Percentiles rank a stretch among this genome's conserved stretches.
Conservation (phyloP, 1,284 basidiomycete genomes). For the Leccinum pallidistipes region DNA sequence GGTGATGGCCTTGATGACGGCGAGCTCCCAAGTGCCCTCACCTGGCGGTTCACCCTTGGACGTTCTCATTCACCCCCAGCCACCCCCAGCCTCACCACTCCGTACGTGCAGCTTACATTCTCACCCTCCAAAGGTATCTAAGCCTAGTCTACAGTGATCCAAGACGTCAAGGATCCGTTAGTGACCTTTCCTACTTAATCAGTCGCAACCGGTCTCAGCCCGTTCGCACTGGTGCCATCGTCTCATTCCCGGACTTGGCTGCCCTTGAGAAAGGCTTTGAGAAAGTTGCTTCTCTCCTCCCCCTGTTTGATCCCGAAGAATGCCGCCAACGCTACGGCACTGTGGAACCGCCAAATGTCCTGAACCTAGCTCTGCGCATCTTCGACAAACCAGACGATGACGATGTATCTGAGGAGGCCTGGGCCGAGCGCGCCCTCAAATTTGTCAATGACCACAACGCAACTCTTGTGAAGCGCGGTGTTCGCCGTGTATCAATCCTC, state of each 20-base stretch:
- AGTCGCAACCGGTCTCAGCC: conserved; percentile 82
- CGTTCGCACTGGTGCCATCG: conserved; percentile 84
- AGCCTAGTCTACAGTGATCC: conserved; percentile 33
- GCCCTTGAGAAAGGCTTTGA: conserved; percentile 75
- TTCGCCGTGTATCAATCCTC: conserved; percentile 91
- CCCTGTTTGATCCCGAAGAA: conserved; percentile 70
- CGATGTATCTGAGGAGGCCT: conserved; percentile 76
- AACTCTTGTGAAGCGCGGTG: conserved; percentile 72
- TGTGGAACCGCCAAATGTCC: conserved; percentile 82
- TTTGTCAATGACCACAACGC: conserved; percentile 75
- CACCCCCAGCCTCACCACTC: conserved; percentile 72
- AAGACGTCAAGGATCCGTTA: conserved; percentile 83
- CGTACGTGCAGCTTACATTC: conserved; percentile 43
- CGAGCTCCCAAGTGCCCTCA: conserved; percentile 77
- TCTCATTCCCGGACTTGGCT: conserved; percentile 80
- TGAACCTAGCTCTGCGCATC: conserved; percentile 90
- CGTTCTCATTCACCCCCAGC: conserved; percentile 81
- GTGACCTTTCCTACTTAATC: conserved; percentile 91
- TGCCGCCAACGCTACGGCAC: conserved; percentile 74
- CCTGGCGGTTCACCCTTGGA: conserved; percentile 93
- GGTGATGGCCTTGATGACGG: conserved; percentile 80
- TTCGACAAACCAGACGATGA: conserved; percentile 79
- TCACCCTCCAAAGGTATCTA: conserved; percentile 14
- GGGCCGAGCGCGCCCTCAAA: conserved; percentile 73
- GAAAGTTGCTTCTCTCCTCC: conserved; percentile 67